Evolutionary conservation across 768 basidiomycete species (phyloP), one percentile per base, ranked within the genome.

Genomic region (Xerocomellus amylosporus): DNA sequence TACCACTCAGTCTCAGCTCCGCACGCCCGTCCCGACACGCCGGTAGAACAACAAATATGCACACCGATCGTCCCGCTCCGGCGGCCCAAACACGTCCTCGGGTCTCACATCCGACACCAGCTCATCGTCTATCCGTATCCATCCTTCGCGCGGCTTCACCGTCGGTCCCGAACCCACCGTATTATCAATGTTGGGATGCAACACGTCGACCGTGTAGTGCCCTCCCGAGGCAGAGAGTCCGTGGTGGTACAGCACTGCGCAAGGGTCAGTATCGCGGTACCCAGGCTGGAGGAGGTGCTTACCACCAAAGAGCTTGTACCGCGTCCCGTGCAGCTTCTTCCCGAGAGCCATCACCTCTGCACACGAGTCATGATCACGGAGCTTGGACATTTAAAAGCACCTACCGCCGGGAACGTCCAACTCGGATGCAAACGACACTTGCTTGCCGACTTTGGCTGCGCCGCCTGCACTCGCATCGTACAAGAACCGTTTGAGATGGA

Each of bases 101-200:
- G 78, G 65, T 26, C 66, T 70, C 39, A 96, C 80, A 61, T 90
- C 84, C 33, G 85, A 85, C 24, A 95, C 87, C 10, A 86, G 74
- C 70, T 97, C 95, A 65, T 98, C 96, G 69, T 98, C 95, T 49
- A 98, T 88, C 46, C 95, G 85, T 56, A 97, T 78, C 96, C 96
- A 98, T 10, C 83, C 86, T 53, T 89, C 85, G 6, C 79, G 76
- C 2, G 77, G 73, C 26, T 61, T 67, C 9, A 56, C 52, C 6
- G 44, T 54, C 17, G 58, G 46, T 37, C 62, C 62, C 9, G 40
- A 30, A 5, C 52, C 49, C n/a, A 49, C 43, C 51, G 58, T 64
- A 10, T 78, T 73, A 68, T 79, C 82, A 34, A 85, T 78, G 58
- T 81, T 81, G 3, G 87, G 88, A 61, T 91, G 87, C 2, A 95